Evolutionary conservation across 2,329 filamentous ascomycete species (phyloP), one percentile per base, ranked within the genome.

Genomic region (Aspergillus candidus): DNA sequence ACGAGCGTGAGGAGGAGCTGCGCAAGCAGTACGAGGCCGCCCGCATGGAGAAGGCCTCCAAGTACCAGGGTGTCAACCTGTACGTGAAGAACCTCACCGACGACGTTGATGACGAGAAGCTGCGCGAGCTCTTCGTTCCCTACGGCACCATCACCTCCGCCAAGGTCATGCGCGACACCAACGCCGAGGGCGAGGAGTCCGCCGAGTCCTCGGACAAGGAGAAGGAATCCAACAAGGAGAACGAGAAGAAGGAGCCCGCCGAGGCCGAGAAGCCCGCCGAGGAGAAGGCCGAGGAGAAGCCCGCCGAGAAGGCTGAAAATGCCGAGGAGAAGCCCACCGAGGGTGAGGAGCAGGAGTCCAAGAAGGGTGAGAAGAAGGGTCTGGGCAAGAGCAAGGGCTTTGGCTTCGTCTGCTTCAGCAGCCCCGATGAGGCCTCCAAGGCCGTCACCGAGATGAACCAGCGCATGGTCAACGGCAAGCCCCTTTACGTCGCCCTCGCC

Each of bases 331-430:
- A 79, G 49, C 22, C 22, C 22, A 7, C 22, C 22, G 73, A 79
- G 58, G 61, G 72, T 49, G 71, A 74, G 53, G 71, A 78, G 51
- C 81, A 82, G 69, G 57, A 76, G 46, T 65, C 71, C 50, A 71
- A 75, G 52, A 78, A 78, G 67, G 66, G 74, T 43, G 73, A 79
- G 61, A 81, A 81, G 73, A 80, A 78, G 69, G 67, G 75, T 41
- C 79, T 94, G 49, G 93, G 93, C 69, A 97, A 97, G 86, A 95
- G 89, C 84, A 98, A 97, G 80, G 93, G 93, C 69, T 98, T 98
- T 69, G 93, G 93, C 61, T 98, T 98, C 71, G 93, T 98, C 65
- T 98, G 93, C 86, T 98, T 98, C 78, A 93, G 87, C 80, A 97
- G 94, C 79, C 90, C 93, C 49, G 93, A 98, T 62, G 93, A 98